These are phyloP conservation scores for Crithidia expoeki DNA, from an alignment of 208 protist species.

Conservation along the genomic window DNA sequence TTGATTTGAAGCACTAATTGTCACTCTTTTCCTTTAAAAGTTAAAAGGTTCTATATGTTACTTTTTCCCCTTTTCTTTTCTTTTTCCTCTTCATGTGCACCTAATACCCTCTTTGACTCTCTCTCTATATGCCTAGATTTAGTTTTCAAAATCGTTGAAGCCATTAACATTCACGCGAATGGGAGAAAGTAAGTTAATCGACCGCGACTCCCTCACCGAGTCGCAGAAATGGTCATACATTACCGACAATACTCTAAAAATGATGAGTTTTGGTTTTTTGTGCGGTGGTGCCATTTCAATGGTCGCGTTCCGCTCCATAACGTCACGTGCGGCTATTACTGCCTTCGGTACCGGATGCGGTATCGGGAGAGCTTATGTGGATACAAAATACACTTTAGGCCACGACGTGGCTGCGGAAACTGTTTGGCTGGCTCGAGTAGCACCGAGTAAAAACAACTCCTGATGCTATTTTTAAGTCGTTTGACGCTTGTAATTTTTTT, in stretches of 20 bases:
- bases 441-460: slow-evolving; percentile 22
- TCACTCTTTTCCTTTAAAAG: too few relatives aligned
- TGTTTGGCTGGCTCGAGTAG: slow-evolving; percentile 69
- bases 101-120: neutral
- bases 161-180: neutral
- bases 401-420: slow-evolving; percentile 76
- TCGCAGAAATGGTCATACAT: slow-evolving; percentile 81
- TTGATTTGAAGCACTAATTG: too few relatives aligned
- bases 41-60: too few relatives aligned
- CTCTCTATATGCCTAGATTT: neutral
- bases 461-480: neutral
- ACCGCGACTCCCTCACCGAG: slow-evolving; percentile 75
- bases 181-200: slow-evolving; percentile 34
- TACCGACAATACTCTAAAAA: slow-evolving; percentile 78
- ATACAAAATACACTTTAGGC: slow-evolving; percentile 83
- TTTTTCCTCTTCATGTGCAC: neutral
- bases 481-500: neutral
- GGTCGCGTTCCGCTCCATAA: slow-evolving; percentile 70
- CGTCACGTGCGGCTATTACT: slow-evolving; percentile 53
- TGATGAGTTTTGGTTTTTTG: slow-evolving; percentile 78
- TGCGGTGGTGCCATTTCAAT: slow-evolving; percentile 63
- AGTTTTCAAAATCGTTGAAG: neutral
- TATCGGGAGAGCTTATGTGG: slow-evolving; percentile 85
- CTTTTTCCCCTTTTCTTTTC: too few relatives aligned
- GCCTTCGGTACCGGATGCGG: slow-evolving; percentile 79